A percentile compares a stretch with the other conserved stretches of the same genome.
Evolutionary conservation across 257 asterid species (phyloP).

Genomic region (Parsonsia alboflavescens): DNA sequence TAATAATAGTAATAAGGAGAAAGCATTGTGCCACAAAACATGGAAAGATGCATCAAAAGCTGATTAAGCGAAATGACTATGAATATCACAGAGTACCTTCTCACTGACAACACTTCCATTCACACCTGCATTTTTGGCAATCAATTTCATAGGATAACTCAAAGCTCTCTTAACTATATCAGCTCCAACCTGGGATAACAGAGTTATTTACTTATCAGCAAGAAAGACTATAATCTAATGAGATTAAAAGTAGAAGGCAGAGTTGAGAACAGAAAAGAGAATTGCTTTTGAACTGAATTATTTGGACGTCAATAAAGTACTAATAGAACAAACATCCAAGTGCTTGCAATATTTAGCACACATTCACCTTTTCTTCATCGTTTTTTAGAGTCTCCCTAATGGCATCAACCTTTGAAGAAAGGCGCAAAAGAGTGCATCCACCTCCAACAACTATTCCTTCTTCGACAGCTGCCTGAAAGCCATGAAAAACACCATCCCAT

Average conservation of each 20-base stretch:
- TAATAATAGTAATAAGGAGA: not conserved
- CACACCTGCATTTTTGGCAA: conserved; percentile 97
- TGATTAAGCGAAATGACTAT: not conserved
- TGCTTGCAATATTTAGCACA: not conserved
- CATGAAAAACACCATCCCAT: not conserved
- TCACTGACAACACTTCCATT: conserved; percentile 98
- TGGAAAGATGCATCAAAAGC: not conserved
- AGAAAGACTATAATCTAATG: not conserved
- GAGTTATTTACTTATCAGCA: not conserved
- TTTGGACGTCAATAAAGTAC: too few relatives aligned
- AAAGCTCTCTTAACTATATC: conserved; percentile 92
- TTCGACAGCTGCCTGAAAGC: conserved; percentile 93
- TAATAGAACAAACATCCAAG: not conserved
- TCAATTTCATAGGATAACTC: conserved; percentile 94
- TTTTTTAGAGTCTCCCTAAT: conserved; percentile 70
- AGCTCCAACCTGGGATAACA: conserved; percentile 74
- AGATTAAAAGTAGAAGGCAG: not conserved
- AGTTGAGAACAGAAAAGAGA: not conserved
- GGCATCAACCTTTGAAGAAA: conserved; percentile 85
- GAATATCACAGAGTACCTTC: conserved; percentile 45
- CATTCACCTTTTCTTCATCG: conserved; percentile 80
- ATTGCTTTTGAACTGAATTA: too few relatives aligned
- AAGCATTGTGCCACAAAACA: not conserved
- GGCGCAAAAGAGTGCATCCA: conserved; percentile 87
- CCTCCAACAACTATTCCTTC: conserved; percentile 99